Evolutionary conservation across 139 green algal species (phyloP).

Genomic region (Desmodesmus armatus): DNA sequence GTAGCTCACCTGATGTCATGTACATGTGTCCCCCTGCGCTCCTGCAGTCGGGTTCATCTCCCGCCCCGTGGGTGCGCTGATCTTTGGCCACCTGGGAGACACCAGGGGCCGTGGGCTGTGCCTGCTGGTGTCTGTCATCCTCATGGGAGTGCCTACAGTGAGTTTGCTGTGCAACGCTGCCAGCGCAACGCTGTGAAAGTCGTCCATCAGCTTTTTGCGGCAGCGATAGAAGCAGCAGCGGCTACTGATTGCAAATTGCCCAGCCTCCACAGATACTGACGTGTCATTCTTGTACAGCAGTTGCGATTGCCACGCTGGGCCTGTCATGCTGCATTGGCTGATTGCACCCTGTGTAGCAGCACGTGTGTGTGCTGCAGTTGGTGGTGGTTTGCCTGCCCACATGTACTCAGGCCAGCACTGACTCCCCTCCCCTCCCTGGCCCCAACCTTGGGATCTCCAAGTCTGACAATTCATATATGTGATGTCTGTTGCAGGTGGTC

Average conservation of each 20-base stretch:
- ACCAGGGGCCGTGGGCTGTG: conserved; percentile 31
- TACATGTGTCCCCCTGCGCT: background rate
- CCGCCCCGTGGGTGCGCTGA: conserved; percentile 23
- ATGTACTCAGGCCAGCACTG: background rate
- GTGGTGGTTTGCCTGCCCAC: background rate
- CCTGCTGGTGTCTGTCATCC: conserved; percentile 24
- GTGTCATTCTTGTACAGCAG: too few relatives aligned
- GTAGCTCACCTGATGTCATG: too few relatives aligned
- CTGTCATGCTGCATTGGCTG: background rate
- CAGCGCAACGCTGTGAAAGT: too few relatives aligned
- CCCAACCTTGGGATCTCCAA: background rate
- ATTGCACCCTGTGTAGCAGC: background rate
- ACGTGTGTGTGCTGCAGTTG: background rate
- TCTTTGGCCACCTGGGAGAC: conserved; percentile 20
- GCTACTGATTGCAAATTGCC: too few relatives aligned
- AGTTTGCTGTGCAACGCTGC: too few relatives aligned
- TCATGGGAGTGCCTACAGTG: conserved; percentile 39
- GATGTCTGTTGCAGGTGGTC: background rate
- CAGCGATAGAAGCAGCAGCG: too few relatives aligned
- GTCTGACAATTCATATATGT: background rate
- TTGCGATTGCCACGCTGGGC: too few relatives aligned
- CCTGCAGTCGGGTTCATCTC: conserved; percentile 36
- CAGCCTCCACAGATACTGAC: too few relatives aligned
- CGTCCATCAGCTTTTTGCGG: too few relatives aligned
- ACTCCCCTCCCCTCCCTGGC: background rate